Evolutionary conservation across 495 filamentous ascomycete genomes (phyloP), one percentile per base, ranked within the genome.

Genomic region (Aspergillus bertholletiae): DNA sequence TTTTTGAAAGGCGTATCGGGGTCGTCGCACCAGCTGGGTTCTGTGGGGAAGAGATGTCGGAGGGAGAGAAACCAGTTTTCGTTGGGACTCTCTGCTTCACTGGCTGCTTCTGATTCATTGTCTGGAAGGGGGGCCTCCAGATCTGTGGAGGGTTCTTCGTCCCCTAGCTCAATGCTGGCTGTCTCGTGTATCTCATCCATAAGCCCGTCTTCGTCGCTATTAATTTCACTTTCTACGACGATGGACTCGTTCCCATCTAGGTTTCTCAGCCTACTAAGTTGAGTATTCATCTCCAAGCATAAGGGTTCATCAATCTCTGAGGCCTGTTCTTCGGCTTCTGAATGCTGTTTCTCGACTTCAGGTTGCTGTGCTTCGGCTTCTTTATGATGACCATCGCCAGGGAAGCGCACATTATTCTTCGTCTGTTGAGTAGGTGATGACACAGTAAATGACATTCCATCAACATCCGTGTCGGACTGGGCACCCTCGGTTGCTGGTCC

Each of bases 121-220:
- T 49, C 39, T n/a, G 43, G 3, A n/a, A 23, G n/a, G 5, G 46
- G 27, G 8, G 18, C 43, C 12, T 18, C 17, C 34, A 7, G 39
- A 12, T n/a, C 9, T 20, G 50, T 4, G 17, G 37, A 11, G 32
- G 46, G 17, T 3, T 57, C 52, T 22, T 70, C 68, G 27, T 69
- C 69, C n/a, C 73, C 72, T 6, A 76, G 66, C 46, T 78, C 74
- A 30, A 76, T 59, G 49, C 74, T 78, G 26, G 73, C 74, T 18
- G 69, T 72, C 53, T 71, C 68, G 50, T 75, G 73, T 8, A 54
- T 47, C 5, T 58, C 63, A 37, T 66, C 58, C 30, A 69, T 61
- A 35, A 49, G 7, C 15, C 45, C 55, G 37, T 56, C 51, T 13
- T 41, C 59, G 6, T 61, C 58, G 9, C 62, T 53, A 35, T 50